These are phyloP conservation scores for Mycena latifolia DNA, from an alignment of 768 basidiomycete species.

Conservation along the genomic window DNA sequence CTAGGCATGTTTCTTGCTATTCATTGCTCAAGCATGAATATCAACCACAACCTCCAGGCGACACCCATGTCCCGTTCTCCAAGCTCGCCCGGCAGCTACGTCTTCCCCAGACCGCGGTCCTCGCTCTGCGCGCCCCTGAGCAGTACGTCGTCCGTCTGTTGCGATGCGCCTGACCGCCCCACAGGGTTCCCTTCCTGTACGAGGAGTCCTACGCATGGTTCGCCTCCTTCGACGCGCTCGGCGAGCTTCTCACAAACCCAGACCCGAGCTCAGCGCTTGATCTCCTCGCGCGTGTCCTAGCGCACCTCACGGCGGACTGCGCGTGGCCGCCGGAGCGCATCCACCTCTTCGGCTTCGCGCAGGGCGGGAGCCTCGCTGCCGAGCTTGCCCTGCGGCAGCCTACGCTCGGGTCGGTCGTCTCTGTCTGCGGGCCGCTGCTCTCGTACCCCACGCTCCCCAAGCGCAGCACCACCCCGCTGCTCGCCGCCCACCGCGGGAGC, in stretches of 20 bases:
- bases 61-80: constrained; percentile 82
- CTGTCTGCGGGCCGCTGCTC: constrained; percentile 79
- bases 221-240: constrained; percentile 82
- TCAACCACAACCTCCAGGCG: constrained; percentile 63
- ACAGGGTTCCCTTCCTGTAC: constrained; percentile 82
- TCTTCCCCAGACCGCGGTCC: constrained; percentile 90
- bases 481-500: constrained; percentile 66
- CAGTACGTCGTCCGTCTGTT: constrained; percentile 34
- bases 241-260: constrained; percentile 76
- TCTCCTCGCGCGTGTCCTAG: constrained; percentile 63
- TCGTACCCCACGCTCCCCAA: constrained; percentile 77
- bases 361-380: constrained; percentile 84
- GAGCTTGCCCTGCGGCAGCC: constrained; percentile 75
- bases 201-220: constrained; percentile 92
- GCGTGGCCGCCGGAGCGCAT: constrained; percentile 77
- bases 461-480: constrained; percentile 69
- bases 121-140: constrained; percentile 85
- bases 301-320: constrained; percentile 70
- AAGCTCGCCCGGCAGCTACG: constrained; percentile 79
- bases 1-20: constrained; percentile 65
- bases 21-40: constrained; percentile 2
- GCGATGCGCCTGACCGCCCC: constrained; percentile 14
- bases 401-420: constrained; percentile 77
- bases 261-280: constrained; percentile 80
- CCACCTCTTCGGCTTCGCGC: constrained; percentile 90